These are phyloP conservation scores for Shiraia sp. DNA, from an alignment of 2,329 filamentous ascomycete species.

Conservation along the genomic window DNA sequence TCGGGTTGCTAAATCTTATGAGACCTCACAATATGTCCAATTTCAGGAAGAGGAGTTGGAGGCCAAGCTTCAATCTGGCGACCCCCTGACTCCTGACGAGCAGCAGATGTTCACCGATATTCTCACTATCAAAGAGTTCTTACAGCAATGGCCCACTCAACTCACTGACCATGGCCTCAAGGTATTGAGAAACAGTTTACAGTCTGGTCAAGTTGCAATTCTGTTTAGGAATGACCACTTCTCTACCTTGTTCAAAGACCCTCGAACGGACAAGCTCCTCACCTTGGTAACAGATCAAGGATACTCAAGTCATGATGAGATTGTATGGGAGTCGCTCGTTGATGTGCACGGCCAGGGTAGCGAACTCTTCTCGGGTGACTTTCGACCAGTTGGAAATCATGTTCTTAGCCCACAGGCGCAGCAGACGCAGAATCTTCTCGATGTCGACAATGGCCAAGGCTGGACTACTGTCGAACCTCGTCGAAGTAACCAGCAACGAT, in stretches of 20 bases:
- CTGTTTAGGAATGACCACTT: constrained; percentile 98
- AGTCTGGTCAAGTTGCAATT: constrained; percentile 81
- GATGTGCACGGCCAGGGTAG: constrained; percentile 83
- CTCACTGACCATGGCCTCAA: constrained; percentile 81
- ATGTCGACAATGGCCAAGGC: constrained; percentile 45
- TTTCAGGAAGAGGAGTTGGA: constrained; percentile 90
- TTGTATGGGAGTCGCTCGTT: constrained; percentile 93
- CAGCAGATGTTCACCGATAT: constrained; percentile 83
- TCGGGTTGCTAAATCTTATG: constrained; percentile 80
- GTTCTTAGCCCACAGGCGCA: constrained; percentile 29
- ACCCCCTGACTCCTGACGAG: constrained; percentile 71
- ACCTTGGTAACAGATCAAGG: constrained; percentile 92
- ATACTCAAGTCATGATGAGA: constrained; percentile 82
- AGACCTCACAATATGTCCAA: constrained; percentile 86
- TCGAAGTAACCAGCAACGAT: constrained; percentile 29
- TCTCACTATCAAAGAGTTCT: constrained; percentile 78
- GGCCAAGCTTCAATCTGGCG: constrained; percentile 65
- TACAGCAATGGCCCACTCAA: constrained; percentile 81
- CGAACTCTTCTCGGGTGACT: constrained; percentile 89
- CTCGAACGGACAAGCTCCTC: constrained; percentile 72
- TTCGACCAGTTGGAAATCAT: constrained; percentile 74
- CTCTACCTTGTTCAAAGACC: constrained; percentile 88
- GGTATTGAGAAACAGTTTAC: constrained; percentile 70
- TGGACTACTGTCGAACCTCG: constrained; percentile 61
- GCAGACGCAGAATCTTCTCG: constrained; percentile 31